Evolutionary conservation across 1,284 basidiomycete species (phyloP), one percentile per base, ranked within the genome.

Genomic region (Leccinum subspadiceum): DNA sequence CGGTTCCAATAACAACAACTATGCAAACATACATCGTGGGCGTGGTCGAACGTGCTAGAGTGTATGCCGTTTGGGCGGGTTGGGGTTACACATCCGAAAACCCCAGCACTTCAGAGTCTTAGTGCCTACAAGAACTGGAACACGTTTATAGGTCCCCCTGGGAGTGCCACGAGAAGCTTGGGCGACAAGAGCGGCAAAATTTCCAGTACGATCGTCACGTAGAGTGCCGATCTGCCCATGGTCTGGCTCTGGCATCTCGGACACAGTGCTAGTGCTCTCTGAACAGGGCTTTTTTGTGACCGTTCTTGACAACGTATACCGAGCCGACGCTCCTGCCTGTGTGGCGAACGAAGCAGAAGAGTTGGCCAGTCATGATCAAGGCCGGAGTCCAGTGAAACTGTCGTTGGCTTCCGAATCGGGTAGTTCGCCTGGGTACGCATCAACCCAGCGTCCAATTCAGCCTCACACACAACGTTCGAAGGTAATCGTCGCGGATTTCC

Each of bases 1-100:
- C 66, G 97, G 97, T 63, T 86, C 90, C 54, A 99, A 99, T 78
- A 99, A 99, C 83, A 96, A 99, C 84, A 99, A 99, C 79, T 99
- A 99, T 75, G 97, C 97, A 69, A 99, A 99, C 75, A 97, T 99
- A 68, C 70, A 99, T 99, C 70, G 93, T 99, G 64, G 97, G 99
- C 73, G 88, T 99, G 62, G 97, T 97, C 51, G 96, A 99, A 79
- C 90, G 97, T 65, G 86, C 94, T 33, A 95, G 95, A 53, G 97
- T 99, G 2, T 96, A 99, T 31, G 29, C 29, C 29, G 29, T 31
- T 31, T 31, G 29, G 29, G 97, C 97, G 52, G 97, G 97, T 62
- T 99, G 97, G 97, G 97, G 97, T 59, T 96, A 99, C 76, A 97
- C 97, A 8, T 99, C 96, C 3, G 97, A 99, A 78, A 99, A 99